phyloP scores from a whole-genome alignment of 1,139 yeast species.

The Candida pseudoviswanathii region DNA sequence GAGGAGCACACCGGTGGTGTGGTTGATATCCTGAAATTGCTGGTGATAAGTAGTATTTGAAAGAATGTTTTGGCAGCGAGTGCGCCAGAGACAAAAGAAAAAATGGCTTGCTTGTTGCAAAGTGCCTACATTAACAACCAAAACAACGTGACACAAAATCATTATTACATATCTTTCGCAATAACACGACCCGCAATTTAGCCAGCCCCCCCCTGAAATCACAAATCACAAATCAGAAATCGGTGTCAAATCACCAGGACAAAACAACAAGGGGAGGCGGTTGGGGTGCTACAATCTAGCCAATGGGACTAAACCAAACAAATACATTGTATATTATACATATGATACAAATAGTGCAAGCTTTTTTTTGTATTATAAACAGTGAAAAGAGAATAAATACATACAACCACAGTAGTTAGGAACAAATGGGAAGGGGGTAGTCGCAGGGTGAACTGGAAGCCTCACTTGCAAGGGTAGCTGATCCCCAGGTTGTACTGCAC shows the following conservation, averaged over 20 bases:
- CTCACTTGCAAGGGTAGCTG: no score
- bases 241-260: no score
- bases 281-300: background rate
- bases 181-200: background rate
- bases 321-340: no score
- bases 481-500: no score
- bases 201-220: conserved; percentile 1
- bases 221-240: no score
- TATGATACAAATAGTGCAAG: background rate
- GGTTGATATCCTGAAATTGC: background rate
- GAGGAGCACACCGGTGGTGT: no score
- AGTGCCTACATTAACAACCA: background rate
- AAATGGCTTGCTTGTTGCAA: conserved; percentile 10
- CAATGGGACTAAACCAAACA: background rate
- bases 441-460: no score
- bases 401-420: background rate
- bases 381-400: background rate
- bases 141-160: conserved; percentile 3
- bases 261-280: no score
- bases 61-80: background rate
- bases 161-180: background rate
- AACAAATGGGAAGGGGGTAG: no score
- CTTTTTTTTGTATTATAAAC: background rate
- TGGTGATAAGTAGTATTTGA: background rate
- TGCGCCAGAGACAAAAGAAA: background rate